A percentile compares a stretch with the other conserved stretches of the same genome.
Conservation (phyloP, 2,329 filamentous ascomycete genomes). For the Phaeoacremonium minimum region DNA sequence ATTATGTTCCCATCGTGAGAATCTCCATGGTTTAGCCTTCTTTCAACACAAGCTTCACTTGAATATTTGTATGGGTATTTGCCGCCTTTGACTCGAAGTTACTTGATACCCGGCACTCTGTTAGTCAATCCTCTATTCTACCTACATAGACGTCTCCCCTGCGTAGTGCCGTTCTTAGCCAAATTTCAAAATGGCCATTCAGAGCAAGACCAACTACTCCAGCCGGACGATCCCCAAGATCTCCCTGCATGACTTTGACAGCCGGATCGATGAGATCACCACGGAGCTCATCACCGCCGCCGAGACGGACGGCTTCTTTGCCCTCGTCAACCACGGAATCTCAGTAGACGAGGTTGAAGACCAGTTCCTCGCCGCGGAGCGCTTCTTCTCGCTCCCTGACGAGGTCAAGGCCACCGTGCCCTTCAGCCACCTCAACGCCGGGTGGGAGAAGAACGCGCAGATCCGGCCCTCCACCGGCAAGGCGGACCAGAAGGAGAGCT, state of each 20-base stretch:
- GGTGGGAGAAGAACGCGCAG: conserved; percentile 57
- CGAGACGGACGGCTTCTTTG: conserved; percentile 59
- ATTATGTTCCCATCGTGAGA: no score
- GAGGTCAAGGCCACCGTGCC: conserved; percentile 48
- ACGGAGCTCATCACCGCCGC: conserved; percentile 46
- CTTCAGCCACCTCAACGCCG: conserved; percentile 50
- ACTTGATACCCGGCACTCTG: no score
- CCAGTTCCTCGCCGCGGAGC: conserved; percentile 44
- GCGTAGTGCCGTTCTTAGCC: not conserved
- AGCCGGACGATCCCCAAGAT: conserved; percentile 43
- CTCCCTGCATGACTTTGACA: conserved; percentile 48
- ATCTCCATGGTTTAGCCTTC: no score
- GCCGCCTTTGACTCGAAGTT: no score
- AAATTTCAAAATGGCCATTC: conserved; percentile 17
- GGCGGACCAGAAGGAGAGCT: conserved; percentile 57
- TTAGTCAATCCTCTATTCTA: no score
- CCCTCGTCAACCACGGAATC: conserved; percentile 51
- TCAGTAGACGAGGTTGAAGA: conserved; percentile 39
- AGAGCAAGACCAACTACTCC: conserved; percentile 33
- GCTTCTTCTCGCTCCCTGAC: conserved; percentile 51
- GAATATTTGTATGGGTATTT: no score
- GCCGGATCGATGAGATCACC: conserved; percentile 49
- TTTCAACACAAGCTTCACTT: no score
- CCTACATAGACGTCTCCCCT: no score
- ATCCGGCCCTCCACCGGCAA: conserved; percentile 55